phyloP scores from a whole-genome alignment of 345 rosid genomes.

The Gossypium turneri region DNA sequence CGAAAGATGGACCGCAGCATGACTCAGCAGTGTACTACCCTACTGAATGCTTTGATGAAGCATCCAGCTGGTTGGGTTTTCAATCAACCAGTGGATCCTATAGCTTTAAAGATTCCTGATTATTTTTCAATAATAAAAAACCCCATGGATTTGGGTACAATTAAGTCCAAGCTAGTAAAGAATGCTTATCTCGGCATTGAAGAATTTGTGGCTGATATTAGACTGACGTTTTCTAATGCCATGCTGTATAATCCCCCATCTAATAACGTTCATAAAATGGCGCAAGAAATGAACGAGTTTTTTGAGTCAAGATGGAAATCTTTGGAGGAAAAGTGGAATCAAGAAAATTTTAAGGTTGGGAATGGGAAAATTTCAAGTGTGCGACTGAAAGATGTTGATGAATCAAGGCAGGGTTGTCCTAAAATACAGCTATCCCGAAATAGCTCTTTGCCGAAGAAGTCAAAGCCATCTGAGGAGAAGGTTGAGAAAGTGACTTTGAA shows the following conservation, averaged over 20 bases:
- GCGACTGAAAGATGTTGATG: conserved; percentile 25
- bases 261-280: conserved; percentile 51
- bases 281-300: conserved; percentile 34
- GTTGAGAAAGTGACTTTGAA: conserved; percentile 17
- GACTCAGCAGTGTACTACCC: conserved; percentile 45
- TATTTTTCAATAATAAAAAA: conserved; percentile 58
- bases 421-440: conserved; percentile 32
- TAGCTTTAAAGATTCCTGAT: conserved; percentile 60
- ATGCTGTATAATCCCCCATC: conserved; percentile 69
- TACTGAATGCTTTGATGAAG: conserved; percentile 40
- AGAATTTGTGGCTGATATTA: conserved; percentile 79
- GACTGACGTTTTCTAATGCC: conserved; percentile 77
- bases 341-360: conserved; percentile 18
- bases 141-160: conserved; percentile 93
- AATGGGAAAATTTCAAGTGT: conserved; percentile 22
- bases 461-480: conserved; percentile 29
- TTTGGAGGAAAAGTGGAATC: conserved; percentile 45
- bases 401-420: conserved; percentile 30
- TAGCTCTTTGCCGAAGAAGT: conserved; percentile 27
- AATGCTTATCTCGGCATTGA: conserved; percentile 38
- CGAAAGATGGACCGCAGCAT: conserved; percentile 47
- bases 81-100: conserved; percentile 72
- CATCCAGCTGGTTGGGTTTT: conserved; percentile 58
- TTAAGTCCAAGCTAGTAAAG: conserved; percentile 38
- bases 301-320: conserved; percentile 68